Evolutionary conservation across 2,329 filamentous ascomycete genomes (phyloP).

Genomic region (Ophiostoma populinum): DNA sequence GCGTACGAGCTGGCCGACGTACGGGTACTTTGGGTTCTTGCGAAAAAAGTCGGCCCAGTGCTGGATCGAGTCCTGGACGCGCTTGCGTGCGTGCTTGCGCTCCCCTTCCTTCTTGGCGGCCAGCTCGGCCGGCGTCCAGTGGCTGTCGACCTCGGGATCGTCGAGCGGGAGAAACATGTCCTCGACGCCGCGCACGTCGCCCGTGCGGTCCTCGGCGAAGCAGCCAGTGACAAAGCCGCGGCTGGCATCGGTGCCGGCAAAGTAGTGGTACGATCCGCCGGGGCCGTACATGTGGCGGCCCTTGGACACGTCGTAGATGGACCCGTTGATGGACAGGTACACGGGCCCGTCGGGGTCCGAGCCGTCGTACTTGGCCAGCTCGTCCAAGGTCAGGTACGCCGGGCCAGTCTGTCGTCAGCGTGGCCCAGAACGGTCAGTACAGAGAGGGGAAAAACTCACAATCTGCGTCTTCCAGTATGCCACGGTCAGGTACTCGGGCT

Average conservation of each 20-base stretch:
- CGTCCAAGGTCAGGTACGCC: constrained; percentile 51
- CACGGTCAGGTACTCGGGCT: constrained; percentile 42
- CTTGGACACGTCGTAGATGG: constrained; percentile 66
- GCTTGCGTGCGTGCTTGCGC: constrained; percentile 41
- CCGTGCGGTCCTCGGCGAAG: constrained; percentile 68
- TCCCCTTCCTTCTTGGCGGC: constrained; percentile 42
- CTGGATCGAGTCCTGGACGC: constrained; percentile 48
- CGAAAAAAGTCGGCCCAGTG: constrained; percentile 77
- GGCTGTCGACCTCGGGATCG: constrained; percentile 40
- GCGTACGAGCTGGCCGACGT: constrained; percentile 57
- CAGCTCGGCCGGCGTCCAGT: constrained; percentile 38
- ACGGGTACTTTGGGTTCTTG: constrained; percentile 63
- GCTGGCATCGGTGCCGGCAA: constrained; percentile 72
- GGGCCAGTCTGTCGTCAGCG: constrained; percentile 28
- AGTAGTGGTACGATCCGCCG: constrained; percentile 72
- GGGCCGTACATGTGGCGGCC: constrained; percentile 59
- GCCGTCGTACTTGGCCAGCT: constrained; percentile 66
- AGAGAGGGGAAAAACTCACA: constrained; percentile 25
- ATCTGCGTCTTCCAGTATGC: constrained; percentile 41
- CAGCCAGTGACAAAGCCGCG: constrained; percentile 87
- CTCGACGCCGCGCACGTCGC: constrained; percentile 76
- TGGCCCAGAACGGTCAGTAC: constrained; percentile 29
- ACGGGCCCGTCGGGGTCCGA: constrained; percentile 57
- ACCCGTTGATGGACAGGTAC: constrained; percentile 79
- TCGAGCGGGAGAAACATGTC: constrained; percentile 60